Conservation (phyloP, 129 eudicot species). For the Logfia minima region DNA sequence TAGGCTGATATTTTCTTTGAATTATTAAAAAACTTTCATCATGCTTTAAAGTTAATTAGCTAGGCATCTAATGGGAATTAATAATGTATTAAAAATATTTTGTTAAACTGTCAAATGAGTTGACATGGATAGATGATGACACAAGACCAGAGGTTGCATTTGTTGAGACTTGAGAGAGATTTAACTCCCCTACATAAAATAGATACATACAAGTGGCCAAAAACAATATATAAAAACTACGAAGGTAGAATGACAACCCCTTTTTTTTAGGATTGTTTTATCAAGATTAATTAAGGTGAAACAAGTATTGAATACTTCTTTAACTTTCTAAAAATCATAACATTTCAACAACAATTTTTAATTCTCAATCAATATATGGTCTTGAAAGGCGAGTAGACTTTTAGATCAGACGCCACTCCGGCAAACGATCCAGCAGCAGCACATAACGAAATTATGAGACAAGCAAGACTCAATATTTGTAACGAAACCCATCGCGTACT, state of each 20-base stretch:
- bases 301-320: conserved; percentile 26
- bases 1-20: no score
- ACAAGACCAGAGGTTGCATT: no score
- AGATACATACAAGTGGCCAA: not conserved
- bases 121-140: not conserved
- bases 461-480: conserved; percentile 72
- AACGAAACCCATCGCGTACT: conserved; percentile 73
- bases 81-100: no score
- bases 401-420: conserved; percentile 77
- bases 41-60: no score
- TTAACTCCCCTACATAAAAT: not conserved
- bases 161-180: not conserved
- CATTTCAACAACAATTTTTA: conserved; percentile 10
- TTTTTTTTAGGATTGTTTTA: conserved; percentile 35
- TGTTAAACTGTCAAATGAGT: no score
- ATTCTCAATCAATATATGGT: conserved; percentile 41
- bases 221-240: conserved; percentile 19
- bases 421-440: conserved; percentile 90
- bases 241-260: conserved; percentile 41
- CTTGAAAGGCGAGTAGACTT: conserved; percentile 69
- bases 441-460: conserved; percentile 67
- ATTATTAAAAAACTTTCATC: no score
- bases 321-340: conserved; percentile 26
- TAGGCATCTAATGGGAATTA: no score
- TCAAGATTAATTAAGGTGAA: conserved; percentile 28